These are phyloP conservation scores for Xylaria flabelliformis DNA, from an alignment of 495 filamentous ascomycete genomes.

Conservation along the genomic window DNA sequence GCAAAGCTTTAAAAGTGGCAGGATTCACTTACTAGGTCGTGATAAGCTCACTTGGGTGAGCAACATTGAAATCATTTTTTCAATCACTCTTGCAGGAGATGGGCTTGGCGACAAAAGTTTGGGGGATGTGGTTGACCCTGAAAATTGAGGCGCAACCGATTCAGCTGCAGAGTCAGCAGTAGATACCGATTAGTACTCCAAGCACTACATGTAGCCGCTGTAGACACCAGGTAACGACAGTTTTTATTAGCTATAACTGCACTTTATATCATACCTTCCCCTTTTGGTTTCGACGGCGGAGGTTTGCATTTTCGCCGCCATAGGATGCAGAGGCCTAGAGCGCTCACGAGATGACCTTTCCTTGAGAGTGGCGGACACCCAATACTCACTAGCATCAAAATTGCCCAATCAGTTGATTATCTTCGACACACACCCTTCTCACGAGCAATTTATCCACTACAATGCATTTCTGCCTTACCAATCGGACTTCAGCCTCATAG, in stretches of 20 bases:
- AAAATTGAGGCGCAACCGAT: neutral
- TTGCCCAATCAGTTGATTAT: neutral
- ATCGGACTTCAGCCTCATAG: neutral
- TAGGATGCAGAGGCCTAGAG: neutral
- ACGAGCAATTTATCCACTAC: neutral
- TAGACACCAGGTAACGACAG: neutral
- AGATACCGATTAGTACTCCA: neutral
- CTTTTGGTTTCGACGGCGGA: neutral
- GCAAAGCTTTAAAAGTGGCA: too few relatives aligned
- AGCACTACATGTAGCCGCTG: neutral
- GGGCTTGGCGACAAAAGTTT: neutral
- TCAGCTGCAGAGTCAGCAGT: neutral
- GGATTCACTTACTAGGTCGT: too few relatives aligned
- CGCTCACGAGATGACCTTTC: neutral
- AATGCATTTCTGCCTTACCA: neutral
- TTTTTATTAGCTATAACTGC: neutral
- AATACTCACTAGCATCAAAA: neutral
- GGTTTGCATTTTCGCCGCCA: neutral
- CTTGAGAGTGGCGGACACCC: too few relatives aligned
- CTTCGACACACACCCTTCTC: neutral
- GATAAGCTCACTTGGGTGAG: too few relatives aligned
- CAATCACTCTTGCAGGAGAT: too few relatives aligned
- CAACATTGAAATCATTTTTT: too few relatives aligned
- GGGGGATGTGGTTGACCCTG: neutral
- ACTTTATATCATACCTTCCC: neutral